These are phyloP conservation scores for Beauveria sp. DNA, from an alignment of 2,329 filamentous ascomycete genomes.

Conservation along the genomic window DNA sequence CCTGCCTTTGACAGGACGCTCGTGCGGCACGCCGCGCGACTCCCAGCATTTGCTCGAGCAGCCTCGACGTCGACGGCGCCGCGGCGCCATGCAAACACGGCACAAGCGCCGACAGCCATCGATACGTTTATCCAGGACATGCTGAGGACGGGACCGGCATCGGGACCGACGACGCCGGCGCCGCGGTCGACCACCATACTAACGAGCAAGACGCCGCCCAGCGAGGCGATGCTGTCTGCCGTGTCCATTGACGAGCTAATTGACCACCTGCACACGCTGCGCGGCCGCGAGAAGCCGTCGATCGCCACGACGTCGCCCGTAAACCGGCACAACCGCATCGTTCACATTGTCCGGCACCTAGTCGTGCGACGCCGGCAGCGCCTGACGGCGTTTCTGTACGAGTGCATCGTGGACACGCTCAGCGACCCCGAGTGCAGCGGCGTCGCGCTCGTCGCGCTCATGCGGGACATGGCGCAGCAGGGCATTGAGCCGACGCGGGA, in stretches of 20 bases:
- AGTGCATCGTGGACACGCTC: slow-evolving; percentile 68
- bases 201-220: slow-evolving; percentile 13
- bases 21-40: slow-evolving; percentile 21
- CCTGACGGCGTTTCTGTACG: slow-evolving; percentile 58
- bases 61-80: neutral
- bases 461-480: slow-evolving; percentile 62
- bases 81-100: neutral
- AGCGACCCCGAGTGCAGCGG: slow-evolving; percentile 60
- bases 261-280: slow-evolving; percentile 22
- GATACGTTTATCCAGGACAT: slow-evolving; percentile 30
- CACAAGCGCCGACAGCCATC: slow-evolving; percentile 18
- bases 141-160: slow-evolving; percentile 22
- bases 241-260: slow-evolving; percentile 20
- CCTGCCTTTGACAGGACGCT: slow-evolving; percentile 41
- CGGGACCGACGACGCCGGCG: neutral
- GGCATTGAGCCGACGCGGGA: slow-evolving; percentile 56
- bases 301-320: slow-evolving; percentile 15
- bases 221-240: slow-evolving; percentile 13
- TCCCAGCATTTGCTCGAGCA: slow-evolving; percentile 17
- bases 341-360: slow-evolving; percentile 48
- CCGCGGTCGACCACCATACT: neutral
- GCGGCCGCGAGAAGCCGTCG: slow-evolving; percentile 15
- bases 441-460: slow-evolving; percentile 50
- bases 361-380: slow-evolving; percentile 46
- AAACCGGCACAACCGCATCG: slow-evolving; percentile 22